Evolutionary conservation across 2,329 filamentous ascomycete genomes (phyloP).

Genomic region (Curvularia sp.): DNA sequence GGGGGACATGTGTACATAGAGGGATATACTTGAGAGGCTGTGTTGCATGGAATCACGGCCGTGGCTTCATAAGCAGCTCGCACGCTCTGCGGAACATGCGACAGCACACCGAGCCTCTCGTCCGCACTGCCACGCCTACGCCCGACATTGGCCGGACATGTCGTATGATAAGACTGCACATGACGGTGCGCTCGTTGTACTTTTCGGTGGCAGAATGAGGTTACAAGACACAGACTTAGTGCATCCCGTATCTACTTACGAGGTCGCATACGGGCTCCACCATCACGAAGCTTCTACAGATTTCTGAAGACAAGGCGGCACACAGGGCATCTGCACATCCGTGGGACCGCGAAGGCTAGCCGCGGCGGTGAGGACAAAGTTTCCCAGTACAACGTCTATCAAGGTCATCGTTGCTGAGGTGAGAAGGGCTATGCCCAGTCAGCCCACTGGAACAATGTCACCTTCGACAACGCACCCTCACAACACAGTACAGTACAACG

Average conservation of each 20-base stretch:
- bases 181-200: not conserved
- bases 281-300: constrained; percentile 2
- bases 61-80: constrained; percentile 11
- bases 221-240: not conserved
- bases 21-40: constrained; percentile 10
- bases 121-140: constrained; percentile 1
- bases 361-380: constrained; percentile 4
- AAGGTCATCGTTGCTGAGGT: constrained; percentile 2
- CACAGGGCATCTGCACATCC: not conserved
- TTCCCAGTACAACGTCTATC: not conserved
- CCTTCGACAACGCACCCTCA: not conserved
- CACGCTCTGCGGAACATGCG: constrained; percentile 9
- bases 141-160: not conserved
- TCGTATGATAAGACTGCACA: not conserved
- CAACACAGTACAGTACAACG: not conserved
- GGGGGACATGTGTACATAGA: constrained; percentile 4
- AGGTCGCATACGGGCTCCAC: not conserved
- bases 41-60: constrained; percentile 14
- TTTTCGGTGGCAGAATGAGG: not conserved
- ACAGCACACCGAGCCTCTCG: not conserved
- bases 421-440: constrained; percentile 1
- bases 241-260: not conserved
- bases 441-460: not conserved
- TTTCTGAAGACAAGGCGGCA: not conserved
- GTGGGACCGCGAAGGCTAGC: not conserved